Conservation (phyloP, 352 stramenopile species). For the Pythium aquatile region DNA sequence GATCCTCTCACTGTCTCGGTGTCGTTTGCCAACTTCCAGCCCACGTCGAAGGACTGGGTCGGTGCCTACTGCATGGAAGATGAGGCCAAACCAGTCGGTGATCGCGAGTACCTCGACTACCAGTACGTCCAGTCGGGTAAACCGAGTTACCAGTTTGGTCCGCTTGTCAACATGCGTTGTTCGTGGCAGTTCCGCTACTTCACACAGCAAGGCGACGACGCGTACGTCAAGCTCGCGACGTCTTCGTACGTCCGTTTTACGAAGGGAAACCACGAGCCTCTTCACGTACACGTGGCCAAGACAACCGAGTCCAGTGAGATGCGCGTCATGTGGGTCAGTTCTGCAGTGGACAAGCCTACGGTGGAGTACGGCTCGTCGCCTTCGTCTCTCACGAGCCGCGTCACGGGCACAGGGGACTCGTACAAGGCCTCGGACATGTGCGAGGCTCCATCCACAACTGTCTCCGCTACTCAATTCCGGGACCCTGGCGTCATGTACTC, state of each 20-base stretch:
- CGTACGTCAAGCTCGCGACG: constrained; percentile 13
- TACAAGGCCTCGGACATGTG: constrained; percentile 20
- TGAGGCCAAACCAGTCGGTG: background rate
- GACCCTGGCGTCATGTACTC: constrained; percentile 10
- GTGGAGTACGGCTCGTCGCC: constrained; percentile 15
- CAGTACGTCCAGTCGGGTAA: background rate
- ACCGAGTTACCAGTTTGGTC: constrained; percentile 15
- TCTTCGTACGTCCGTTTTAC: constrained; percentile 21
- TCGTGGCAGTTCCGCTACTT: constrained; percentile 38
- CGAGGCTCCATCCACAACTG: background rate
- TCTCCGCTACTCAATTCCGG: constrained; percentile 6
- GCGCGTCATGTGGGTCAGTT: constrained; percentile 29
- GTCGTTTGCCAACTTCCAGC: background rate
- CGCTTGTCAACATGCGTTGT: constrained; percentile 37
- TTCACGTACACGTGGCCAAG: constrained; percentile 26
- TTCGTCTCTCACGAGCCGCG: background rate
- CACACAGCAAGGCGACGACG: background rate
- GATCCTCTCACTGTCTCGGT: constrained; percentile 1
- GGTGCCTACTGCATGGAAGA: constrained; percentile 25
- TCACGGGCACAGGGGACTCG: background rate
- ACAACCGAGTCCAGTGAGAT: constrained; percentile 23
- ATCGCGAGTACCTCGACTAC: constrained; percentile 20
- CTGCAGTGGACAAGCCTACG: background rate
- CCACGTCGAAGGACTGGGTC: constrained; percentile 19
- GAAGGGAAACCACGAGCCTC: constrained; percentile 16